Evolutionary conservation across 2,329 filamentous ascomycete genomes (phyloP).

Genomic region (Fusarium neocosmosporiellum): DNA sequence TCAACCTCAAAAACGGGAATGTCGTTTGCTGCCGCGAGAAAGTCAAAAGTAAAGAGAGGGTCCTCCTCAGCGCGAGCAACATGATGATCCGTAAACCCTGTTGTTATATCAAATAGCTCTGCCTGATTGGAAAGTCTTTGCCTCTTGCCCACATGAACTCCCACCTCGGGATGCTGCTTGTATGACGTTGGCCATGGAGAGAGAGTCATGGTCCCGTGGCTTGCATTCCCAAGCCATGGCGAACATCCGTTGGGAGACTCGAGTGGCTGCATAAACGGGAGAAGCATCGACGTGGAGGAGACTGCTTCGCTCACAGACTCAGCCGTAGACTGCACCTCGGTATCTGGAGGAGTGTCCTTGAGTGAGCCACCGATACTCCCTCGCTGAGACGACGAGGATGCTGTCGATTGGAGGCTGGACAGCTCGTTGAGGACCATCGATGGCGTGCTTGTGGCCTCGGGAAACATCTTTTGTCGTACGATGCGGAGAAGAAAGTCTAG

Average conservation of each 20-base stretch:
- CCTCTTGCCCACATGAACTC: conserved; percentile 30
- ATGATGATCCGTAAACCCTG: conserved; percentile 37
- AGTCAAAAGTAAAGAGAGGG: conserved; percentile 40
- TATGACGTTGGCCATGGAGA: conserved; percentile 34
- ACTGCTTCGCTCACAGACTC: conserved; percentile 22
- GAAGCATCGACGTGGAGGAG: conserved; percentile 28
- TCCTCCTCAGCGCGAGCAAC: conserved; percentile 34
- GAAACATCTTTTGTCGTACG: conserved; percentile 32
- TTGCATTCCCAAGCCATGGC: conserved; percentile 17
- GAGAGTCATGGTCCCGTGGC: conserved; percentile 5
- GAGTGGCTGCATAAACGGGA: conserved; percentile 35
- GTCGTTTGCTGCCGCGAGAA: conserved; percentile 34
- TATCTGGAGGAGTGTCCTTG: conserved; percentile 37
- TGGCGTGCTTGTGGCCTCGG: conserved; percentile 24
- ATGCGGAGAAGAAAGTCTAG: conserved; percentile 30
- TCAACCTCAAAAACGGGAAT: conserved; percentile 40
- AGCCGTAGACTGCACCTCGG: conserved; percentile 27
- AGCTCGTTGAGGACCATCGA: conserved; percentile 40
- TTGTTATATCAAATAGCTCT: conserved; percentile 38
- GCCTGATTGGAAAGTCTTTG: conserved; percentile 33
- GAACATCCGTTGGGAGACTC: conserved; percentile 28
- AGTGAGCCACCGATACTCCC: conserved; percentile 33
- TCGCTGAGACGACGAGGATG: conserved; percentile 36
- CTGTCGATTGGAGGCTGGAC: conserved; percentile 36
- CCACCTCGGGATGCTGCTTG: conserved; percentile 35